phyloP scores from a whole-genome alignment of 305 asterid species.

The Solanum chacoense region DNA sequence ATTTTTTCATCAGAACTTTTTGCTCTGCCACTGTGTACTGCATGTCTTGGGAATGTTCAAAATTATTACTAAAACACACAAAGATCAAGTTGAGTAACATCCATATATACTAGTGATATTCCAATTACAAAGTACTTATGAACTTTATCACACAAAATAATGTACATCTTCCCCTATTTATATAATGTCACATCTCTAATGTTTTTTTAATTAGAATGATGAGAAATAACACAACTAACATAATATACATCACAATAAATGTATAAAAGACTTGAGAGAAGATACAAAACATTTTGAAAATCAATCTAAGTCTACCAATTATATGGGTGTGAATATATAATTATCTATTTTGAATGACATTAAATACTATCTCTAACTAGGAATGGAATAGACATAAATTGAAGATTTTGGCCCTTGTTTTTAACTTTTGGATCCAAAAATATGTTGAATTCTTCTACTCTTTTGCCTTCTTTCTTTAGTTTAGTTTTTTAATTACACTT shows the following conservation, averaged over 20 bases:
- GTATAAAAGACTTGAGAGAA: background rate
- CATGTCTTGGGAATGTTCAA: background rate
- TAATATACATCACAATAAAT: background rate
- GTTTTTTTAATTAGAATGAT: background rate
- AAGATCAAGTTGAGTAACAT: no score
- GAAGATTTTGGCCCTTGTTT: background rate
- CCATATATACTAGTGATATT: background rate
- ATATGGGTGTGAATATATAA: background rate
- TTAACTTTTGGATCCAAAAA: background rate
- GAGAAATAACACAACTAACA: background rate
- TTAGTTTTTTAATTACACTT: background rate
- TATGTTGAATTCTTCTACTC: background rate
- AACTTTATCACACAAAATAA: background rate
- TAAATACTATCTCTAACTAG: background rate
- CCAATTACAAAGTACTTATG: background rate
- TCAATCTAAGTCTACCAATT: background rate
- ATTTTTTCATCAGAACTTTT: background rate
- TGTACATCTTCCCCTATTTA: background rate
- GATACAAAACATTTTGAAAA: background rate
- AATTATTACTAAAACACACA: background rate
- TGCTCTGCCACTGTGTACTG: background rate
- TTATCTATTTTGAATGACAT: background rate
- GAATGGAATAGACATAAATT: background rate
- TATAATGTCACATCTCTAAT: background rate
- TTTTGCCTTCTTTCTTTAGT: background rate